Percentiles rank a stretch among this genome's conserved stretches.
phyloP scores from a whole-genome alignment of 345 rosid genomes.

The Citrus trifoliata region DNA sequence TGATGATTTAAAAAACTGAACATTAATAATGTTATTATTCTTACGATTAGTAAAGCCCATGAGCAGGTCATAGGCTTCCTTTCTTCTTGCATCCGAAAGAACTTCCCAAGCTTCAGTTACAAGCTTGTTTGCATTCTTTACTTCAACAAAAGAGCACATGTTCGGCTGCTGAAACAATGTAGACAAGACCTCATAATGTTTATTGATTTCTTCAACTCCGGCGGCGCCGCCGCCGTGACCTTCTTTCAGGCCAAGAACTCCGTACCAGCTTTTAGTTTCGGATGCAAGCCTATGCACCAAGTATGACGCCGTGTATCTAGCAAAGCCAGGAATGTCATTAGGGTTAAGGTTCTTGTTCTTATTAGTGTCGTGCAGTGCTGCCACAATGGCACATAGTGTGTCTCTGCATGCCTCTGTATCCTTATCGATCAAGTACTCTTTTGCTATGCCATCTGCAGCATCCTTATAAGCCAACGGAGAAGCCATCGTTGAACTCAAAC shows the following conservation, averaged over 20 bases:
- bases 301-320: background rate
- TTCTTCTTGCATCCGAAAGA: background rate
- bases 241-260: background rate
- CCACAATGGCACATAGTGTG: no score
- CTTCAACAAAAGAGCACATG: background rate
- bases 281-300: background rate
- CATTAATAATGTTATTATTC: no score
- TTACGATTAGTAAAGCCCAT: background rate
- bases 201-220: background rate
- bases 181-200: background rate
- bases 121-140: background rate
- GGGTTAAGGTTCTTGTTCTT: no score
- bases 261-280: background rate
- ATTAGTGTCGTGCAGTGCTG: no score
- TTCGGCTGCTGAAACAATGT: background rate
- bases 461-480: no score
- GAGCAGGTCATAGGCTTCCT: background rate
- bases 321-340: no score
- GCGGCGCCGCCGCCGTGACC: background rate
- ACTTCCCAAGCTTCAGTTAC: background rate
- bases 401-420: no score
- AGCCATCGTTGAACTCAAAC: no score
- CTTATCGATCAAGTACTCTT: no score
- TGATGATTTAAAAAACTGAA: no score
- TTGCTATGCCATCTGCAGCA: no score